Evolutionary conservation across 1,139 yeast genomes (phyloP).

Genomic region (Sugiyamaella neomexicana): DNA sequence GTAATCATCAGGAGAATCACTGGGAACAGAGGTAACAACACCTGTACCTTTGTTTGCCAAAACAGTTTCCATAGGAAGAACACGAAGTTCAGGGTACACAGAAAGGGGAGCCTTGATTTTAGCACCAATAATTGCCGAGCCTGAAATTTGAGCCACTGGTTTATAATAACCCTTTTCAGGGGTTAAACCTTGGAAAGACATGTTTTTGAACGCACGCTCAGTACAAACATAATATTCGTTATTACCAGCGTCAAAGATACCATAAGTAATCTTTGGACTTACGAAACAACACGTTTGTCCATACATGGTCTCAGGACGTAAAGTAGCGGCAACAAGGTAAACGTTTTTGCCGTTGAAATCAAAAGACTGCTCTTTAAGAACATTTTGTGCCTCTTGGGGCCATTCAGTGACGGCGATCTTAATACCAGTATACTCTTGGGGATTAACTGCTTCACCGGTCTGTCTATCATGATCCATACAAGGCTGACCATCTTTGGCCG

Average conservation of each 20-base stretch:
- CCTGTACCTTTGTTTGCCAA: slow-evolving; percentile 97
- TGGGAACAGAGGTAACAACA: slow-evolving; percentile 97
- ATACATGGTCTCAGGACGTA: slow-evolving; percentile 98
- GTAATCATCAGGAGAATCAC: slow-evolving; percentile 96
- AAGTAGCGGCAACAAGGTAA: slow-evolving; percentile 90
- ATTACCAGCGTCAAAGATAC: slow-evolving; percentile 86
- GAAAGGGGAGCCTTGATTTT: slow-evolving; percentile 85
- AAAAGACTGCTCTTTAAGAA: slow-evolving; percentile 50
- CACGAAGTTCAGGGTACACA: slow-evolving; percentile 65
- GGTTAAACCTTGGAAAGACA: slow-evolving; percentile 92
- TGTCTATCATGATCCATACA: slow-evolving; percentile 99
- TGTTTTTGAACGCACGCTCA: slow-evolving; percentile 96
- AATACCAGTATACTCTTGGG: slow-evolving; percentile 94
- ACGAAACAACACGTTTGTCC: slow-evolving; percentile 99
- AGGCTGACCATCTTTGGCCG: slow-evolving; percentile 98
- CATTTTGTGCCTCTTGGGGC: slow-evolving; percentile 53
- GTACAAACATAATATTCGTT: slow-evolving; percentile 80
- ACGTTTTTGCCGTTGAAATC: slow-evolving; percentile 55
- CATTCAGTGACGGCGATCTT: slow-evolving; percentile 73
- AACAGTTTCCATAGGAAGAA: slow-evolving; percentile 97
- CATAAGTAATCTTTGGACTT: slow-evolving; percentile 90
- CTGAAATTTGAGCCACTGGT: slow-evolving; percentile 61
- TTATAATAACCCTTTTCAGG: slow-evolving; percentile 81
- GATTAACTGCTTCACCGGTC: slow-evolving; percentile 95
- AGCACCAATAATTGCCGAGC: slow-evolving; percentile 79